phyloP scores from a whole-genome alignment of 108 stramenopile species.

The Discostella stelligeroides region DNA sequence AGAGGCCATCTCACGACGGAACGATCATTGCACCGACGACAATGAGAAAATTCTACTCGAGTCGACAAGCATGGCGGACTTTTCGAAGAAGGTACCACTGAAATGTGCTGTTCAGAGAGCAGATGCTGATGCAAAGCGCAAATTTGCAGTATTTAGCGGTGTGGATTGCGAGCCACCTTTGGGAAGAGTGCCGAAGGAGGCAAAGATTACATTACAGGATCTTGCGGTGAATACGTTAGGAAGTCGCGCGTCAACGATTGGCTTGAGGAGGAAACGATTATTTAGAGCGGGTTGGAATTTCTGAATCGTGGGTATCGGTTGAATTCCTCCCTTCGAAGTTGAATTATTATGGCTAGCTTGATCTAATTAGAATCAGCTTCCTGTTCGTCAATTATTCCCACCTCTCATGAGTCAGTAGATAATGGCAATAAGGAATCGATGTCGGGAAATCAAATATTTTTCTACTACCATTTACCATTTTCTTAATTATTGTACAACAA shows the following conservation, averaged over 20 bases:
- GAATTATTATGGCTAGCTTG: too few relatives aligned
- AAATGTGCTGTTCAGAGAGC: constrained; percentile 60
- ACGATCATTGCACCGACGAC: constrained; percentile 42
- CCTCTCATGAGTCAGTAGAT: too few relatives aligned
- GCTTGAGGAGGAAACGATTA: constrained; percentile 27
- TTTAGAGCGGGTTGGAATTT: constrained; percentile 16
- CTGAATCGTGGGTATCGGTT: too few relatives aligned
- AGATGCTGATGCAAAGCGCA: constrained; percentile 70
- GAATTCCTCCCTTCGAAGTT: too few relatives aligned
- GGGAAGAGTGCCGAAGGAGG: constrained; percentile 70
- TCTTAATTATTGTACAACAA: too few relatives aligned
- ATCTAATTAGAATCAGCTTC: too few relatives aligned
- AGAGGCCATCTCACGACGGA: constrained; percentile 73
- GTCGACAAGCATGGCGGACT: constrained; percentile 67
- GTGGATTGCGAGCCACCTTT: constrained; percentile 74
- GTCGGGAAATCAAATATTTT: too few relatives aligned
- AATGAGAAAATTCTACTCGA: constrained; percentile 46
- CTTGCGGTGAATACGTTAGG: constrained; percentile 19
- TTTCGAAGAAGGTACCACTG: constrained; percentile 60
- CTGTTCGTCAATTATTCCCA: too few relatives aligned
- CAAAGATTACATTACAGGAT: constrained; percentile 30
- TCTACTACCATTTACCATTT: too few relatives aligned
- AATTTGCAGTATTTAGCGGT: constrained; percentile 78
- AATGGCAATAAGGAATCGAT: too few relatives aligned
- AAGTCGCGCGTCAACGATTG: constrained; percentile 20